phyloP scores from a whole-genome alignment of 2,329 filamentous ascomycete species.

The Ceratocystis destructans region DNA sequence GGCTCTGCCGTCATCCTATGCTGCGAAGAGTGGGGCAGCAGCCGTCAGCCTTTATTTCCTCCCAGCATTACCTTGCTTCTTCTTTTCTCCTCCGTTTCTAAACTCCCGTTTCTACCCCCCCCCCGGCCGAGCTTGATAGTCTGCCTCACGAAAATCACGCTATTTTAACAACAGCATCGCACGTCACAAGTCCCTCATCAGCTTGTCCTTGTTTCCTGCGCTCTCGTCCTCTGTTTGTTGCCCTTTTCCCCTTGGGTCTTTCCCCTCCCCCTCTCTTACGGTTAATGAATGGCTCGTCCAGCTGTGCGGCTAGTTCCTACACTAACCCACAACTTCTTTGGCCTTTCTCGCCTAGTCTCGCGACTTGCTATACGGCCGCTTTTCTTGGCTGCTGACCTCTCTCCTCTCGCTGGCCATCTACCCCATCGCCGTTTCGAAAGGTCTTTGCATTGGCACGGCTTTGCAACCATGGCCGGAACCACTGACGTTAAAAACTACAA shows the following conservation, averaged over 20 bases:
- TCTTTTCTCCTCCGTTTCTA: conserved; percentile 2
- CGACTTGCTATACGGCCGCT: neutral
- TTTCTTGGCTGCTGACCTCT: neutral
- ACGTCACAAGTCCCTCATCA: neutral
- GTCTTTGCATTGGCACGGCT: conserved; percentile 17
- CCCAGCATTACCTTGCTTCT: neutral
- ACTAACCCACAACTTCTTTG: conserved; percentile 2
- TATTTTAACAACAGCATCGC: neutral
- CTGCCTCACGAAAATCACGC: neutral
- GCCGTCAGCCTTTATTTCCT: neutral
- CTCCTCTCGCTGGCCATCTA: neutral
- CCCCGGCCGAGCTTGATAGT: neutral
- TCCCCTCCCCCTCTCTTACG: neutral
- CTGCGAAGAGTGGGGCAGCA: neutral
- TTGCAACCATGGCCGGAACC: conserved; percentile 47
- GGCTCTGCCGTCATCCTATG: neutral
- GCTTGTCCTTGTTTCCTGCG: neutral
- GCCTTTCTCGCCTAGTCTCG: neutral
- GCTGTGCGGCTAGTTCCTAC: conserved; percentile 2
- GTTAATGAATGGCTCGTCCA: conserved; percentile 8
- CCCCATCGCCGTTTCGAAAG: neutral
- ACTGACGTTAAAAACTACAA: conserved; percentile 70
- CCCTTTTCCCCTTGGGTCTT: neutral
- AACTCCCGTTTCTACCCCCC: neutral
- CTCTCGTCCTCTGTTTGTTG: neutral